phyloP scores from a whole-genome alignment of 169 alveolate species.

The Eimeria necatrix region DNA sequence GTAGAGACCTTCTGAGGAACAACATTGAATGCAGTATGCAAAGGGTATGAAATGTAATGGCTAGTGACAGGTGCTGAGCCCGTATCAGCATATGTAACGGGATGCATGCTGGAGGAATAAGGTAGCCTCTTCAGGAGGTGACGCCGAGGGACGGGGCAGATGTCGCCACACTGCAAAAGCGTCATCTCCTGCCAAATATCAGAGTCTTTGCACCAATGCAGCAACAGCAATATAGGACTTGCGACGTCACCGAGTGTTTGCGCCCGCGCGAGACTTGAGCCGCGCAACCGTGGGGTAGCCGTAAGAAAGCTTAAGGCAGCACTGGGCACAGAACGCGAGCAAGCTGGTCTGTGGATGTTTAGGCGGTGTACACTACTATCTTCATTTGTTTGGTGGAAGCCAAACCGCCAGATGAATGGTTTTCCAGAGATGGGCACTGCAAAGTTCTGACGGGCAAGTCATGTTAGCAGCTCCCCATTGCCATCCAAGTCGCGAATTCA shows the following conservation, averaged over 20 bases:
- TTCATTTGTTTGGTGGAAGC: no score
- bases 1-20: background rate
- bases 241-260: background rate
- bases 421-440: no score
- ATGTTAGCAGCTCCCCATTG: no score
- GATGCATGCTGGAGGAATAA: slow-evolving; percentile 35
- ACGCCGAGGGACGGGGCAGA: slow-evolving; percentile 35
- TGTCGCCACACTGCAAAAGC: slow-evolving; percentile 39
- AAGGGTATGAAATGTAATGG: slow-evolving; percentile 41
- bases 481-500: no score
- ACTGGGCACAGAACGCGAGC: no score
- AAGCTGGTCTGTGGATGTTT: no score
- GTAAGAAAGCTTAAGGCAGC: no score
- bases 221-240: background rate
- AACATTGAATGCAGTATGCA: slow-evolving; percentile 5
- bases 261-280: no score
- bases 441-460: no score
- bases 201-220: background rate
- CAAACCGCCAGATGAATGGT: no score
- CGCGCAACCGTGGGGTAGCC: no score
- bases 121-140: slow-evolving; percentile 45
- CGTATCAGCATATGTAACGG: slow-evolving; percentile 50
- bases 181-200: slow-evolving; percentile 40
- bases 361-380: no score
- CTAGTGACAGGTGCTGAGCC: slow-evolving; percentile 13